phyloP scores from a whole-genome alignment of 1,284 basidiomycete species.

The Caloboletus firmus region DNA sequence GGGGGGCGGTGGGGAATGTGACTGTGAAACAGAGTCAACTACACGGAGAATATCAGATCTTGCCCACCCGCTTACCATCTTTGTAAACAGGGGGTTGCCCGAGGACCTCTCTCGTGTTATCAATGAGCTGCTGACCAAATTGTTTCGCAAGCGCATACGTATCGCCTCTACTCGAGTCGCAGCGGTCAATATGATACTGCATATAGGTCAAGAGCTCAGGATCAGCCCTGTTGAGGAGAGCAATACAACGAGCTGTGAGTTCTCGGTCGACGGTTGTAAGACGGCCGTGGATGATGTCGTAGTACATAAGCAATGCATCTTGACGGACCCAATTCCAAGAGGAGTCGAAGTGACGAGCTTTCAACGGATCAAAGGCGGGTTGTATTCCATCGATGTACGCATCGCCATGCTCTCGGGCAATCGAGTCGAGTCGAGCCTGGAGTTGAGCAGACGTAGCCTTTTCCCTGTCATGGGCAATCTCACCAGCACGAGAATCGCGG shows the following conservation, averaged over 20 bases:
- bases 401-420: conserved; percentile 89
- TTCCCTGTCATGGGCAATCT: conserved; percentile 85
- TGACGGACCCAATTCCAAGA: conserved; percentile 99
- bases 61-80: conserved; percentile 65
- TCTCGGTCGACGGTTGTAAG: conserved; percentile 91
- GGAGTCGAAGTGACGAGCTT: conserved; percentile 97
- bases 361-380: conserved; percentile 90
- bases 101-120: conserved; percentile 88
- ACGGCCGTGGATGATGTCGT: conserved; percentile 95
- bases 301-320: conserved; percentile 93
- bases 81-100: conserved; percentile 87
- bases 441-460: conserved; percentile 72
- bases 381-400: conserved; percentile 92
- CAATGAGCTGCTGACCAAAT: conserved; percentile 94
- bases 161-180: conserved; percentile 81
- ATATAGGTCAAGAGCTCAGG: conserved; percentile 88
- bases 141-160: conserved; percentile 94
- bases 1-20: conserved; percentile 96
- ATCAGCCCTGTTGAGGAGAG: conserved; percentile 97
- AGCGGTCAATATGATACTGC: conserved; percentile 91
- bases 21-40: conserved; percentile 48
- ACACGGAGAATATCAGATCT: neutral
- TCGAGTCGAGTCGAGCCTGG: conserved; percentile 87
- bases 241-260: conserved; percentile 96
- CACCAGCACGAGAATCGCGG: conserved; percentile 89